These are phyloP conservation scores for Cercospora canescens DNA, from an alignment of 2,329 filamentous ascomycete species.

Conservation along the genomic window DNA sequence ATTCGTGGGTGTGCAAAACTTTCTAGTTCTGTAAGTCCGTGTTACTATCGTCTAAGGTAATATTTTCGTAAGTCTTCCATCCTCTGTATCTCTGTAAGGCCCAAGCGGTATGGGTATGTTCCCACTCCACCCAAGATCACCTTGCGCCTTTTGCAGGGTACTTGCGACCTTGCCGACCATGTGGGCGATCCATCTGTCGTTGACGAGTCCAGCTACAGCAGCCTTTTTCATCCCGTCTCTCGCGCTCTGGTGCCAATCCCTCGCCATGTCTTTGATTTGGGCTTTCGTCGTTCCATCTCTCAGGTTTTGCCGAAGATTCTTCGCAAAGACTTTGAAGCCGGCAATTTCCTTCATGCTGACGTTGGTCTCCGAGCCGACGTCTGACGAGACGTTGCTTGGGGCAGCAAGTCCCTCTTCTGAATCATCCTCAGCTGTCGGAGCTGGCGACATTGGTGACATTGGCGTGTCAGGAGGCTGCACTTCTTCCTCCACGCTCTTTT, in stretches of 20 bases:
- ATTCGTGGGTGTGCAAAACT: neutral
- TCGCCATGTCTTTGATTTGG: slow-evolving; percentile 33
- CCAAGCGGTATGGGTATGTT: slow-evolving; percentile 47
- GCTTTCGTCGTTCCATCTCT: slow-evolving; percentile 28
- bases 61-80: slow-evolving; percentile 24
- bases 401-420: slow-evolving; percentile 23
- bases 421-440: slow-evolving; percentile 31
- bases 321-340: slow-evolving; percentile 31
- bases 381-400: slow-evolving; percentile 4
- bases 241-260: slow-evolving; percentile 35
- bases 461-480: slow-evolving; percentile 17
- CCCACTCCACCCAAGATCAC: slow-evolving; percentile 53
- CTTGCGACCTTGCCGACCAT: slow-evolving; percentile 53
- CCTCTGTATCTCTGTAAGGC: slow-evolving; percentile 35
- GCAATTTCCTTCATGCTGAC: slow-evolving; percentile 17
- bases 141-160: slow-evolving; percentile 51
- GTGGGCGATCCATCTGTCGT: slow-evolving; percentile 57
- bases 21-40: neutral
- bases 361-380: neutral
- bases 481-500: slow-evolving; percentile 45
- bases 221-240: slow-evolving; percentile 51
- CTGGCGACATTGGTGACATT: slow-evolving; percentile 28
- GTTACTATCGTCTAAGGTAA: slow-evolving; percentile 24
- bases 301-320: slow-evolving; percentile 30
- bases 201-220: slow-evolving; percentile 48